Evolutionary conservation across 768 basidiomycete species (phyloP).

Genomic region (Lactarius sanguifluus): DNA sequence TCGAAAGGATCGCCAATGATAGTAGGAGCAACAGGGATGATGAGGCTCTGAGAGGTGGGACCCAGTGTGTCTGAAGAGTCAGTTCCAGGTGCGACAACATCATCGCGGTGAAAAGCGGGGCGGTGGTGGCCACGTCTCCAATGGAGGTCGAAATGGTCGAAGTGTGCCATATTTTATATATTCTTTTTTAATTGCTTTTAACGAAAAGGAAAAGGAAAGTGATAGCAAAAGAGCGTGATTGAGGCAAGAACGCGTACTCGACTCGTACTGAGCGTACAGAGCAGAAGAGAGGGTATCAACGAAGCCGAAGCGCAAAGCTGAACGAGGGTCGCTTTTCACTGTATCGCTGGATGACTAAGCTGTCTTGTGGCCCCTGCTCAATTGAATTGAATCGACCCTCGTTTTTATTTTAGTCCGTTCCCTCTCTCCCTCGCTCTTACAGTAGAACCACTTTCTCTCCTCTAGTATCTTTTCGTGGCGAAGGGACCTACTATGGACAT

Average conservation of each 20-base stretch:
- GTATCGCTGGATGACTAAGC: not conserved
- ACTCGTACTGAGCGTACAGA: not conserved
- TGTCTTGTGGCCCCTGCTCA: too few species aligned
- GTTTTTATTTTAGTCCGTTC: not conserved
- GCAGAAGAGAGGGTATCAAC: not conserved
- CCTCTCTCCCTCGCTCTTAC: not conserved
- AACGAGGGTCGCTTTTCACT: not conserved
- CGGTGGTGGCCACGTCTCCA: not conserved
- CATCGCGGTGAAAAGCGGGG: not conserved
- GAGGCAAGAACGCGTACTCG: not conserved
- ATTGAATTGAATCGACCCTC: not conserved
- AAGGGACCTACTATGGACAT: not conserved
- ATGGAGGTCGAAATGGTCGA: not conserved
- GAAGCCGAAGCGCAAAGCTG: not conserved
- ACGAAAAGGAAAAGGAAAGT: not conserved
- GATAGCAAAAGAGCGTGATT: constrained; percentile 16
- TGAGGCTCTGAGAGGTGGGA: not conserved
- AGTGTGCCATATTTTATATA: constrained; percentile 11
- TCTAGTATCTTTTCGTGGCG: not conserved
- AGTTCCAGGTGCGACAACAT: not conserved
- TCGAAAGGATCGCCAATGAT: not conserved
- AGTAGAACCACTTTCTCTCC: too few species aligned
- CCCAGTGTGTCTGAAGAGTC: not conserved
- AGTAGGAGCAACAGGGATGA: not conserved
- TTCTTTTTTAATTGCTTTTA: not conserved